Percentiles rank a stretch among this genome's conserved stretches.
Conservation (phyloP, 2,329 filamentous ascomycete species). For the Bimuria novae-zelandiae region DNA sequence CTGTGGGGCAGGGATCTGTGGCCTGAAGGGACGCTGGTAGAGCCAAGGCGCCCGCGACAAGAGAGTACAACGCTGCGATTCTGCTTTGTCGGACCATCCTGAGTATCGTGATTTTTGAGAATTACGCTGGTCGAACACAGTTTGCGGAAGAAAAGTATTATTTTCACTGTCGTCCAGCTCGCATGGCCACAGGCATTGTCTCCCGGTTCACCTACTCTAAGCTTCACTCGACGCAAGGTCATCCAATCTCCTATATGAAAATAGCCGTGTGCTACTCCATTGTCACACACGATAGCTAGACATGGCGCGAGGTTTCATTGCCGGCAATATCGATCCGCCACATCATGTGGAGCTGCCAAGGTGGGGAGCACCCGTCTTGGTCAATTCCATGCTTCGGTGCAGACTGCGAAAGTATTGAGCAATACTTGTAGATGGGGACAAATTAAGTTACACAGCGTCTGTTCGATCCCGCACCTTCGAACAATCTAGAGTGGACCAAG, state of each 20-base stretch:
- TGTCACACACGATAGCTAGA: not conserved
- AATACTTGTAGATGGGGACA: conserved; percentile 9
- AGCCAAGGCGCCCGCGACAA: not conserved
- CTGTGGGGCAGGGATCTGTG: conserved; percentile 15
- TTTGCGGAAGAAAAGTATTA: not conserved
- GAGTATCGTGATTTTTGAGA: not conserved
- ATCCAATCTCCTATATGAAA: not conserved
- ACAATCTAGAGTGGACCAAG: not conserved
- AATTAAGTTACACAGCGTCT: conserved; percentile 1
- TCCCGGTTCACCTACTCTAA: not conserved
- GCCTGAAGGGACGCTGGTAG: conserved; percentile 7
- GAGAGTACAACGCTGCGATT: not conserved
- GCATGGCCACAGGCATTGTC: not conserved
- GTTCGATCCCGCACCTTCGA: not conserved
- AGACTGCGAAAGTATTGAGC: conserved; percentile 6
- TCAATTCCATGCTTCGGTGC: not conserved
- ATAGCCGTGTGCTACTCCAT: not conserved
- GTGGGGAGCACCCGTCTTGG: not conserved
- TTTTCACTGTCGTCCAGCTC: not conserved
- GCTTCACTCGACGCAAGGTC: not conserved
- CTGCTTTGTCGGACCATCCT: not conserved
- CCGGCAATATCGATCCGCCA: conserved; percentile 2
- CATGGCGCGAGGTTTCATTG: not conserved
- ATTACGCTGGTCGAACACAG: not conserved
- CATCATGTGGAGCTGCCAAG: conserved; percentile 6